Evolutionary conservation across 139 green algal species (phyloP).

Genomic region (Micractinium sp.): DNA sequence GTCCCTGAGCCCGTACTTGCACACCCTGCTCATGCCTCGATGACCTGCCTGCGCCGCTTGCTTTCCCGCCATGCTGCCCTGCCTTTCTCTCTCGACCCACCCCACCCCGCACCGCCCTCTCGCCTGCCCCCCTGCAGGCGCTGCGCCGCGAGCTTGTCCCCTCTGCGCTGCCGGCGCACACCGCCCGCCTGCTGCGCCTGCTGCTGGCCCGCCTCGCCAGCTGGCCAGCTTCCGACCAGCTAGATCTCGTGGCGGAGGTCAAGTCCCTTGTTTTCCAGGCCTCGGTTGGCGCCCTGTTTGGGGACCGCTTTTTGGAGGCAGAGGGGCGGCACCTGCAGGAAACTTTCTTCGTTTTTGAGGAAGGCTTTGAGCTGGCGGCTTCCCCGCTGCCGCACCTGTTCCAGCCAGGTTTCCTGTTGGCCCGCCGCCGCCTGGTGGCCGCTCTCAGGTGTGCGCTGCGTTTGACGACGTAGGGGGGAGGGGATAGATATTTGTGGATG

Average conservation of each 20-base stretch:
- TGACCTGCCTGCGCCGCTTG: not conserved
- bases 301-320: conserved; percentile 38
- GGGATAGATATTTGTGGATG: too few species aligned
- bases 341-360: conserved; percentile 68
- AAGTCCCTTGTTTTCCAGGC: conserved; percentile 62
- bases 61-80: not conserved
- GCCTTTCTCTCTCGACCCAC: not conserved
- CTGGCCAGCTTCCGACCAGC: conserved; percentile 45
- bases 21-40: too few species aligned
- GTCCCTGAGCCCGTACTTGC: too few species aligned
- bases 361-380: conserved; percentile 75
- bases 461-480: too few species aligned
- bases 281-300: conserved; percentile 62
- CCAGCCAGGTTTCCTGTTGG: conserved; percentile 60
- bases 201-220: not conserved
- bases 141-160: conserved; percentile 22
- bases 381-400: conserved; percentile 76
- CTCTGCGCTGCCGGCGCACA: not conserved
- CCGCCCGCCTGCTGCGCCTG: conserved; percentile 2
- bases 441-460: conserved; percentile 41
- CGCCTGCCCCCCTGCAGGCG: not conserved
- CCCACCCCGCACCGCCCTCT: not conserved
- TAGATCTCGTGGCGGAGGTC: conserved; percentile 61
- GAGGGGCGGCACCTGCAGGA: conserved; percentile 9
- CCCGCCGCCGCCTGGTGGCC: conserved; percentile 32